Conservation (phyloP, 257 asterid species). For the Verbascum thapsus region DNA sequence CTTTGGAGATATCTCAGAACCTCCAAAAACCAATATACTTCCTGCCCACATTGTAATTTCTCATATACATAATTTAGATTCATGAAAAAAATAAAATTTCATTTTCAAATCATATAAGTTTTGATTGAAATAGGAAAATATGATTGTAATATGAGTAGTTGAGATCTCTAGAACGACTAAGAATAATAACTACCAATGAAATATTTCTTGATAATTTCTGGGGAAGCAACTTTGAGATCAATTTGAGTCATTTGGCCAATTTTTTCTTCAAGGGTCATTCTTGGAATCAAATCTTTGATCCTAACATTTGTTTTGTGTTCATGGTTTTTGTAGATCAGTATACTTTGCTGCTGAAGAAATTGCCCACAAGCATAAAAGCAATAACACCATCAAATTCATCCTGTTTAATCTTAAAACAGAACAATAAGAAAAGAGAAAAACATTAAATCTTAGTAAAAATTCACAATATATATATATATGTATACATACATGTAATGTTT, state of each 20-base stretch:
- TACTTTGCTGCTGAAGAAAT: neutral
- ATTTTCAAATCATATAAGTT: too few species aligned
- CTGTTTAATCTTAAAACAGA: too few species aligned
- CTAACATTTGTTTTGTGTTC: neutral
- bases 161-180: too few species aligned
- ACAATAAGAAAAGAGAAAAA: too few species aligned
- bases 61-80: neutral
- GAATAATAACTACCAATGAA: slow-evolving; percentile 10
- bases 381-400: neutral
- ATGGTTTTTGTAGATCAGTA: slow-evolving; percentile 2
- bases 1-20: slow-evolving; percentile 22
- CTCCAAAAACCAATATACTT: slow-evolving; percentile 35
- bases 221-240: slow-evolving; percentile 8
- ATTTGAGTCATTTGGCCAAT: slow-evolving; percentile 29
- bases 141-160: too few species aligned
- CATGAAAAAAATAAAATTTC: too few species aligned
- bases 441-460: too few species aligned
- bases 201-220: slow-evolving; percentile 11
- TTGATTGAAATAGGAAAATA: too few species aligned
- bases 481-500: too few species aligned
- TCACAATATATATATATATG: too few species aligned
- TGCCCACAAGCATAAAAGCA: slow-evolving; percentile 3
- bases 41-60: slow-evolving; percentile 28
- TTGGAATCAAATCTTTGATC: slow-evolving; percentile 4
- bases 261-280: slow-evolving; percentile 32